These are phyloP conservation scores for Prunus yedoensis DNA, from an alignment of 331 rosid species.

Conservation along the genomic window DNA sequence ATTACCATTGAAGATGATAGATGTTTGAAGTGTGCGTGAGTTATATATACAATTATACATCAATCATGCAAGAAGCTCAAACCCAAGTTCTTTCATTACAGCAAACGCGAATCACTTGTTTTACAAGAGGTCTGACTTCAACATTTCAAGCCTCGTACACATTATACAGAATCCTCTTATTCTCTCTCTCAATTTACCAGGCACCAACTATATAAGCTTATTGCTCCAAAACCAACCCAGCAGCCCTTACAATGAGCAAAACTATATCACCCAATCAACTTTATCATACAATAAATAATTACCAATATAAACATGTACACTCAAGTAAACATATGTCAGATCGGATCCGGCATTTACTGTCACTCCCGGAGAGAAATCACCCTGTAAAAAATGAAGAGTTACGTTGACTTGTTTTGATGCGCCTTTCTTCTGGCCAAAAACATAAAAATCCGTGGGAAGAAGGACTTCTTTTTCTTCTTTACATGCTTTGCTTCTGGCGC, in stretches of 20 bases:
- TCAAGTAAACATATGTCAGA: constrained; percentile 17
- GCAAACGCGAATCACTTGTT: constrained; percentile 31
- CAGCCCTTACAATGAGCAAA: constrained; percentile 31
- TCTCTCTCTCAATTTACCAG: constrained; percentile 24
- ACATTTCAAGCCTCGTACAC: constrained; percentile 36
- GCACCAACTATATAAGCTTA: constrained; percentile 27
- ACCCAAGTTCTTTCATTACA: constrained; percentile 35
- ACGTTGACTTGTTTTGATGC: constrained; percentile 49
- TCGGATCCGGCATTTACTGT: constrained; percentile 23
- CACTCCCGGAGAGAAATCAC: constrained; percentile 32
- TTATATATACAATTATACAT: background rate
- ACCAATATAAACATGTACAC: constrained; percentile 53
- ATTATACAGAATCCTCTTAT: constrained; percentile 37
- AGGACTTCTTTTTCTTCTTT: no score
- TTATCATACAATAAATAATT: constrained; percentile 47
- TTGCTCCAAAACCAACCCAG: constrained; percentile 30
- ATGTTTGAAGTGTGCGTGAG: no score
- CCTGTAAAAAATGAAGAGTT: constrained; percentile 29
- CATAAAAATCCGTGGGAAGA: no score
- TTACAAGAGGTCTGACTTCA: constrained; percentile 38
- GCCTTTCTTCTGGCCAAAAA: no score
- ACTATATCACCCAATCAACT: constrained; percentile 40
- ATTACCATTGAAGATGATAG: no score
- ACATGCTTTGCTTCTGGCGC: no score
- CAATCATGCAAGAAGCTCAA: background rate